Percentiles rank a stretch among this genome's conserved stretches.
These are phyloP conservation scores for Rhamnella rubrinervis DNA, from an alignment of 331 rosid genomes.

Conservation along the genomic window DNA sequence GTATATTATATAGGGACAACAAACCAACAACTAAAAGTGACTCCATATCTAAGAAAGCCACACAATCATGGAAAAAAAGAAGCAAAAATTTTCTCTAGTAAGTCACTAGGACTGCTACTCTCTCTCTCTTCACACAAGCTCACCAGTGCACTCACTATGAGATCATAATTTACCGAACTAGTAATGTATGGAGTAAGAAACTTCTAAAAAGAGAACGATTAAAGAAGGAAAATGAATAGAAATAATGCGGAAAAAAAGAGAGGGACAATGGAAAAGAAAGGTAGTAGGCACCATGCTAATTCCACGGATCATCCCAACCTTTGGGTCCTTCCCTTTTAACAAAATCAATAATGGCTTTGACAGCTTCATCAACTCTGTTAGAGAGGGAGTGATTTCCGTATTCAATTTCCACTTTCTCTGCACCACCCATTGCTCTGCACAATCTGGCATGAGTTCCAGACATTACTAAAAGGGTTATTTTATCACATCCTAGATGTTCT, in stretches of 20 bases:
- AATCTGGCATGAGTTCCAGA: slow-evolving; percentile 57
- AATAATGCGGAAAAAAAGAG: slow-evolving; percentile 10
- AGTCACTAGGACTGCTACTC: not conserved
- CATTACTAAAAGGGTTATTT: slow-evolving; percentile 8
- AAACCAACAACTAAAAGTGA: not conserved
- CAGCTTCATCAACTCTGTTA: slow-evolving; percentile 84
- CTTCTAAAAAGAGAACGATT: not conserved
- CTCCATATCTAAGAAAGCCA: slow-evolving; percentile 1
- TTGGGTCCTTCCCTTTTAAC: slow-evolving; percentile 86
- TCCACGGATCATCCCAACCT: slow-evolving; percentile 99
- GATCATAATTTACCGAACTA: not conserved
- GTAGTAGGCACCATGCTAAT: slow-evolving; percentile 28
- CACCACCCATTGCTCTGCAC: slow-evolving; percentile 96
- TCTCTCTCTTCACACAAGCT: not conserved
- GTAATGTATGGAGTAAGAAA: not conserved
- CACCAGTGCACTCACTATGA: not conserved
- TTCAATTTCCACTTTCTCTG: slow-evolving; percentile 85
- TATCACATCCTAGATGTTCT: not conserved
- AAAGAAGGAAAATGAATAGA: slow-evolving; percentile 10
- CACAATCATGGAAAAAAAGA: not conserved
- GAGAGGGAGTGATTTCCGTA: slow-evolving; percentile 96
- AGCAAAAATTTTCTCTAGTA: not conserved
- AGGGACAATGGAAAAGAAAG: slow-evolving; percentile 3
- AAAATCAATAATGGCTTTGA: slow-evolving; percentile 72
- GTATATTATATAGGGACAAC: not conserved